phyloP scores from a whole-genome alignment of 352 stramenopile genomes.

The Globisporangium sylvaticum region DNA sequence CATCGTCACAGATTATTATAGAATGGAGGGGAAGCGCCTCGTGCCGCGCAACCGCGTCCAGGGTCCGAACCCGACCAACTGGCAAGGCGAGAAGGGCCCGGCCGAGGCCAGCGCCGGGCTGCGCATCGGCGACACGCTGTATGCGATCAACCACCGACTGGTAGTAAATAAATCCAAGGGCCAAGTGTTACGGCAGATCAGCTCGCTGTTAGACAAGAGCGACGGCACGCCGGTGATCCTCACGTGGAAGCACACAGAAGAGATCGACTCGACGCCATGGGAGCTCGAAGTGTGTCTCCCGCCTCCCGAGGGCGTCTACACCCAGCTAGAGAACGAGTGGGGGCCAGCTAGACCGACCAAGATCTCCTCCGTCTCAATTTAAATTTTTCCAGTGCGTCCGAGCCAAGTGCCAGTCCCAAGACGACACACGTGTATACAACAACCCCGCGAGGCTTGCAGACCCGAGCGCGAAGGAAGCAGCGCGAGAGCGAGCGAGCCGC shows the following conservation, averaged over 20 bases:
- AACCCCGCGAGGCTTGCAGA: constrained; percentile 1
- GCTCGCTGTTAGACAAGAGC: constrained; percentile 70
- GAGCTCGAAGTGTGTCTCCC: constrained; percentile 75
- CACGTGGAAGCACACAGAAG: constrained; percentile 82
- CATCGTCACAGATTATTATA: constrained; percentile 75
- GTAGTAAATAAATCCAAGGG: constrained; percentile 86
- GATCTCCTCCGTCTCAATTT: constrained; percentile 84
- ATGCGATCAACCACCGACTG: constrained; percentile 84
- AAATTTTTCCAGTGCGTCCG: constrained; percentile 20
- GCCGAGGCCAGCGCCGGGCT: constrained; percentile 69
- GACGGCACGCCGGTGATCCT: constrained; percentile 63
- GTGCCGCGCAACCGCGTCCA: constrained; percentile 69
- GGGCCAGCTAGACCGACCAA: constrained; percentile 74
- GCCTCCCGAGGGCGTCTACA: constrained; percentile 75
- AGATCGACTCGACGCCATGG: constrained; percentile 69
- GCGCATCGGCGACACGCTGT: constrained; percentile 76
- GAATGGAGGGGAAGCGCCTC: constrained; percentile 74
- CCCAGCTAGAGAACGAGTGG: constrained; percentile 85
- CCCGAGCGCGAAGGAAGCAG: constrained; percentile 12
- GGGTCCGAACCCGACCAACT: constrained; percentile 54
- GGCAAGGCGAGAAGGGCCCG: constrained; percentile 66
- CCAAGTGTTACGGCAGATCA: constrained; percentile 80
- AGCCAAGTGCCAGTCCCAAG: not conserved
- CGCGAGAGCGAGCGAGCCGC: not conserved
- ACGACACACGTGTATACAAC: constrained; percentile 6